Base-by-base conservation (phyloP, 2,329 filamentous ascomycete species). In the Colletotrichum sp. region DNA sequence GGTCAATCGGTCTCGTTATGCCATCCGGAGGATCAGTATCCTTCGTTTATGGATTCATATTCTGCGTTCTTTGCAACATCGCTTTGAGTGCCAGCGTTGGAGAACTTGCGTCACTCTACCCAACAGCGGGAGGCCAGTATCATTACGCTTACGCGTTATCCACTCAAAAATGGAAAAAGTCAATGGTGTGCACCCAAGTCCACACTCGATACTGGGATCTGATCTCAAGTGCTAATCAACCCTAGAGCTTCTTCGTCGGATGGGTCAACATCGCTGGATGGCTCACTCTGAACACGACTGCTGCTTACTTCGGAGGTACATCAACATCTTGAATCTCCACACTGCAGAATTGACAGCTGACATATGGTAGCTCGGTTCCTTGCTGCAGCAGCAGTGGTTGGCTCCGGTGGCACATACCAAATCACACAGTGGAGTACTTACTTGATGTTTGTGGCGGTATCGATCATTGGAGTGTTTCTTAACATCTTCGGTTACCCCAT, bases 231-330 rank as follows among this genome's bases (percentile, higher is more conserved):
- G 30, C 69, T 72, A 6, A 55, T 5, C 26, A 0, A 8, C 15
- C 2, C n/a, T 18, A 87, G 83, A 87, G 85, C 77, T 88, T 88
- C 71, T 84, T 82, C 69, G 84, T 86, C 12, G 86, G 86, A 0
- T 88, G 86, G 87, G 85, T 84, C 15, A 88, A 85, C 34, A 88
- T 88, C n/a, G 82, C 82, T 8, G 87, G 87, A 3, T 88, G 87
- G 87, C 80, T 88, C 1, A 86, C 84, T 4, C 80, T 88, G 0
- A 84, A 88, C 16, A 88, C 86, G 1, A 85, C 85, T 0, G 84
- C 87, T 71, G 85, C 82, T 0, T 88, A 86, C 78, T 88, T 88
- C 73, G 85, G 81, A 39, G 85, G 86, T 86, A 77, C 5, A 49
- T 49, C 10, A 7, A 52, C 79, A 28, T 16, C 16, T 15, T 6